phyloP scores from a whole-genome alignment of 2,329 filamentous ascomycete species.

The Fusarium sp. region DNA sequence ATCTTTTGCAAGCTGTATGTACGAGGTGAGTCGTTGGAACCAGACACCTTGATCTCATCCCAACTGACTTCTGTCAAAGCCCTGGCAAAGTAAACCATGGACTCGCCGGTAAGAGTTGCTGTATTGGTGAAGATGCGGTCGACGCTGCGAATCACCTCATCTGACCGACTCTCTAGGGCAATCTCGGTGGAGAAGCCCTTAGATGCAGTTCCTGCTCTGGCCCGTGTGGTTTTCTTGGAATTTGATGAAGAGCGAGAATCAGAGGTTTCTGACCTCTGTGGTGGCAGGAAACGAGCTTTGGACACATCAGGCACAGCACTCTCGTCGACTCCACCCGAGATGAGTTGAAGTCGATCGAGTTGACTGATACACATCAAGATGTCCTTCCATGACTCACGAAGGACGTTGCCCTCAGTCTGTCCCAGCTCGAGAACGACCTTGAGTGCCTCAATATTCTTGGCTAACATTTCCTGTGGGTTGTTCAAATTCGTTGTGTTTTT shows the following conservation, averaged over 20 bases:
- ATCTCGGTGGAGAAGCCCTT: slow-evolving; percentile 80
- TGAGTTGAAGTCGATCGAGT: slow-evolving; percentile 92
- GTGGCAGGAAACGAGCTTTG: slow-evolving; percentile 76
- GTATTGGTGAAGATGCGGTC: slow-evolving; percentile 98
- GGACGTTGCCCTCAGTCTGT: slow-evolving; percentile 88
- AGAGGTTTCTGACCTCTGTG: slow-evolving; percentile 62
- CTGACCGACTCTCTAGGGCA: slow-evolving; percentile 89
- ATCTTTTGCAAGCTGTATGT: slow-evolving; percentile 98
- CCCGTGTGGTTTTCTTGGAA: slow-evolving; percentile 58
- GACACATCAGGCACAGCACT: slow-evolving; percentile 92
- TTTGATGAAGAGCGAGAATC: slow-evolving; percentile 75
- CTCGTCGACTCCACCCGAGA: slow-evolving; percentile 94
- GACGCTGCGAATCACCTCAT: slow-evolving; percentile 91
- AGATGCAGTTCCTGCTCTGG: slow-evolving; percentile 66
- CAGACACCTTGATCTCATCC: slow-evolving; percentile 98
- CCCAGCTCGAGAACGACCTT: slow-evolving; percentile 92
- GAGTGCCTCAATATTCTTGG: slow-evolving; percentile 95
- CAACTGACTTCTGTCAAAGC: slow-evolving; percentile 96
- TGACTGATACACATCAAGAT: slow-evolving; percentile 95
- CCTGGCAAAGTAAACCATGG: slow-evolving; percentile 93
- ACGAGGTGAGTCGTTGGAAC: slow-evolving; percentile 91
- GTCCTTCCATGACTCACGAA: slow-evolving; percentile 94
- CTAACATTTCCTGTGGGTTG: slow-evolving; percentile 93
- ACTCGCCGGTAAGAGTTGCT: slow-evolving; percentile 89
- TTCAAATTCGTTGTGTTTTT: slow-evolving; percentile 96